Conservation (phyloP, 2,329 filamentous ascomycete species). For the Parasarocladium wereldwijsianum region DNA sequence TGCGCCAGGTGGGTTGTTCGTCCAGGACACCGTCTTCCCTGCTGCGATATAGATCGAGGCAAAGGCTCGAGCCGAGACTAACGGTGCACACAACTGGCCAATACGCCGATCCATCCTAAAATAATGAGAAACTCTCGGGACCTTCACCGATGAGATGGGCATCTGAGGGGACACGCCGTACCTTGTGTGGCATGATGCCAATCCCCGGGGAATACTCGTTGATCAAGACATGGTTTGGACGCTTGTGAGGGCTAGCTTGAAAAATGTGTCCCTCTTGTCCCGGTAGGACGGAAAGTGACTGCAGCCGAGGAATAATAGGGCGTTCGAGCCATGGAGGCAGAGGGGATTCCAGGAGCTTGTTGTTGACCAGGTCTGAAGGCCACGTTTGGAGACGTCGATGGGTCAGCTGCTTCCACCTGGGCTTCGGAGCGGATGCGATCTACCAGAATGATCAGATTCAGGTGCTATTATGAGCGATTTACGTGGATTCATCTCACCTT, state of each 20-base stretch:
- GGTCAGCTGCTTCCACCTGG: slow-evolving; percentile 76
- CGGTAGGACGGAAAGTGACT: slow-evolving; percentile 28
- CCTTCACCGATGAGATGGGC: too few species aligned
- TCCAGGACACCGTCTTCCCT: slow-evolving; percentile 44
- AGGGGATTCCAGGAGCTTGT: slow-evolving; percentile 60
- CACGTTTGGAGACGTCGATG: slow-evolving; percentile 83
- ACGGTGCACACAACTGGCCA: slow-evolving; percentile 81
- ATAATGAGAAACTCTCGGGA: slow-evolving; percentile 17
- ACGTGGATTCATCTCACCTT: slow-evolving; percentile 41
- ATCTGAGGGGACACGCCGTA: slow-evolving; percentile 9
- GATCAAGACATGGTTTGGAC: slow-evolving; percentile 81
- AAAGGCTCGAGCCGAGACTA: slow-evolving; percentile 63
- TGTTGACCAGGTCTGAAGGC: slow-evolving; percentile 67
- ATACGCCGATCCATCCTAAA: slow-evolving; percentile 68
- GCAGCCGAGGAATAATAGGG: slow-evolving; percentile 50
- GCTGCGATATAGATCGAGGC: slow-evolving; percentile 61
- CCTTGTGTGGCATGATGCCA: slow-evolving; percentile 93
- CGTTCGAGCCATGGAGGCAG: slow-evolving; percentile 62
- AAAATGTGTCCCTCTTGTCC: slow-evolving; percentile 29
- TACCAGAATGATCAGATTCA: too few species aligned
- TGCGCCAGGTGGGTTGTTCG: slow-evolving; percentile 32
- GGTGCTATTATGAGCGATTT: too few species aligned
- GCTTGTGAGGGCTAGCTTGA: slow-evolving; percentile 51
- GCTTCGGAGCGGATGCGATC: slow-evolving; percentile 51
- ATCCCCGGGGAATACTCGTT: slow-evolving; percentile 83